Evolutionary conservation across 2,329 filamentous ascomycete genomes (phyloP).

Genomic region (Ceratocystis smalleyi): DNA sequence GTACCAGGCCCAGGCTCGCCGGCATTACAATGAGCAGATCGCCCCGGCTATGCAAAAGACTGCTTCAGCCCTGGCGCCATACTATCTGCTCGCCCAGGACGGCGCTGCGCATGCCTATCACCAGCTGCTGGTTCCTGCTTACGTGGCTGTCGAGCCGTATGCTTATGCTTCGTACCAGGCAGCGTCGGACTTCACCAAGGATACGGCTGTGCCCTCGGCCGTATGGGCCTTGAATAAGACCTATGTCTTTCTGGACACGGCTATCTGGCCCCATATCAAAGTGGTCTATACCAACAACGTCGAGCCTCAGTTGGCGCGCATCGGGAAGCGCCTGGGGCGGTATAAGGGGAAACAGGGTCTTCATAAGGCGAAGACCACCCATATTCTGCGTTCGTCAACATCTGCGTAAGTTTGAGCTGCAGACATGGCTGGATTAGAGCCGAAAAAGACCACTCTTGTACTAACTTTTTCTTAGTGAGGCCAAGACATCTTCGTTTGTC

Average conservation of each 20-base stretch:
- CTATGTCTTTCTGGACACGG: slow-evolving; percentile 55
- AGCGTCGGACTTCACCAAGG: slow-evolving; percentile 49
- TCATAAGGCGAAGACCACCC: slow-evolving; percentile 23
- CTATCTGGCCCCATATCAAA: slow-evolving; percentile 66
- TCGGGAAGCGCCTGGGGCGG: slow-evolving; percentile 72
- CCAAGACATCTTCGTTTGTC: slow-evolving; percentile 15
- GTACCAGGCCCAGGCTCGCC: slow-evolving; percentile 43
- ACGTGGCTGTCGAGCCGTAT: slow-evolving; percentile 60
- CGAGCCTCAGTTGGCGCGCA: slow-evolving; percentile 84
- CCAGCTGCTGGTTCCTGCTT: slow-evolving; percentile 58
- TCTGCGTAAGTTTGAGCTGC: slow-evolving; percentile 18
- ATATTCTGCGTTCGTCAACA: slow-evolving; percentile 20
- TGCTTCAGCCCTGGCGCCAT: slow-evolving; percentile 46
- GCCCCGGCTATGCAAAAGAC: slow-evolving; percentile 57
- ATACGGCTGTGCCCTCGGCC: slow-evolving; percentile 56
- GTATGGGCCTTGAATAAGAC: slow-evolving; percentile 55
- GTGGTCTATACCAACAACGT: slow-evolving; percentile 80
- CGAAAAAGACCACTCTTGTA: neutral
- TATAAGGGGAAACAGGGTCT: slow-evolving; percentile 40
- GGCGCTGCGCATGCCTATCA: slow-evolving; percentile 55
- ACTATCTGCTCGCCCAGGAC: slow-evolving; percentile 50
- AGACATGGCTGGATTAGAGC: neutral
- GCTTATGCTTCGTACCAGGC: slow-evolving; percentile 50
- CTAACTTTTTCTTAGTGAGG: neutral
- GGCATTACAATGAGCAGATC: slow-evolving; percentile 54